Percentiles rank a stretch among this genome's conserved stretches.
These are phyloP conservation scores for Oryza meridionalis DNA, from an alignment of 176 grass and related monocot genomes.

Conservation along the genomic window DNA sequence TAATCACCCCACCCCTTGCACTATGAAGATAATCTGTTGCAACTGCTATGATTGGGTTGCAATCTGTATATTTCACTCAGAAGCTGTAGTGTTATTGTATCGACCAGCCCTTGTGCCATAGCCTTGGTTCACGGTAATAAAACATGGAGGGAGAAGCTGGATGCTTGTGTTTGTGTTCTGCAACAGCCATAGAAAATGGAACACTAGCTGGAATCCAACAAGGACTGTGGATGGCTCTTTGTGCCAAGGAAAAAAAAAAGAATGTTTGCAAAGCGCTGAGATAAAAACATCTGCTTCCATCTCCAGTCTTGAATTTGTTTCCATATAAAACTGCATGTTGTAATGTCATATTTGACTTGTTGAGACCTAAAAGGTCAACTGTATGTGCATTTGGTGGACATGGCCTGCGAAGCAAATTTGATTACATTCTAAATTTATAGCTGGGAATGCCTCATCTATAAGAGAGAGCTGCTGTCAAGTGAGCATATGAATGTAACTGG, in stretches of 20 bases:
- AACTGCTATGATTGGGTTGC: constrained; percentile 10
- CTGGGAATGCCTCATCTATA: background rate
- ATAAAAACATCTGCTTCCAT: constrained; percentile 3
- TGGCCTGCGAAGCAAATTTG: background rate
- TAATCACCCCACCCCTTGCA: background rate
- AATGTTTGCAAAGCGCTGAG: constrained; percentile 6
- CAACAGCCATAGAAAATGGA: constrained; percentile 13
- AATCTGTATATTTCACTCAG: constrained; percentile 34
- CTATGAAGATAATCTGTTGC: constrained; percentile 23
- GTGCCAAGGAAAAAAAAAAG: background rate
- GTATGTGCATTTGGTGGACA: background rate
- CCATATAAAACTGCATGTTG: background rate
- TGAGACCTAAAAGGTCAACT: background rate
- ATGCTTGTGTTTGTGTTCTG: background rate
- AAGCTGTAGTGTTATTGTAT: constrained; percentile 38
- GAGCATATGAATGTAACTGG: background rate
- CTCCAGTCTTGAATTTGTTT: background rate
- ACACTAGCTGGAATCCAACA: background rate
- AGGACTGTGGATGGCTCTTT: background rate
- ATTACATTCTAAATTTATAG: background rate
- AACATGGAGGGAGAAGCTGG: constrained; percentile 33
- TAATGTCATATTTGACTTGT: background rate
- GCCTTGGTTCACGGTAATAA: constrained; percentile 29
- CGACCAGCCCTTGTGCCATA: constrained; percentile 13
- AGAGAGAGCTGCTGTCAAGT: background rate